Evolutionary conservation across 2,329 filamentous ascomycete species (phyloP).

Genomic region (Metarhizium humberi): DNA sequence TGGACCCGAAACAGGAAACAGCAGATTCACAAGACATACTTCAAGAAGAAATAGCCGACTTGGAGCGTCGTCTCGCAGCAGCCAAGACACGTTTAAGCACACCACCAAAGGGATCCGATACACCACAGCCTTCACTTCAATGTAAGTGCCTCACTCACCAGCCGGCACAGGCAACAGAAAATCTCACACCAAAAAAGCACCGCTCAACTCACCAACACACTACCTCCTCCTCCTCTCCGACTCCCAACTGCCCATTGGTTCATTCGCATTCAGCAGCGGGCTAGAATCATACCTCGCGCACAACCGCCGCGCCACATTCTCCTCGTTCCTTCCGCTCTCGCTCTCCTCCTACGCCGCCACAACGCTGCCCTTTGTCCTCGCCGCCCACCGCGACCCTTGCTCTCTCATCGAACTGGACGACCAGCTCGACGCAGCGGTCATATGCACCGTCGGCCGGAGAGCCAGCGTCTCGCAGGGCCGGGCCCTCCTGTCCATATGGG

Average conservation of each 20-base stretch:
- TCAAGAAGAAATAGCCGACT: constrained; percentile 47
- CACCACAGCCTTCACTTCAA: neutral
- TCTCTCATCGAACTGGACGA: constrained; percentile 57
- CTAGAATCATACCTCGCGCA: constrained; percentile 77
- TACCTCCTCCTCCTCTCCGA: constrained; percentile 70
- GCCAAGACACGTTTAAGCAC: constrained; percentile 32
- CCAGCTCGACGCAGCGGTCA: constrained; percentile 63
- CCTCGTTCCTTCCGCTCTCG: constrained; percentile 60
- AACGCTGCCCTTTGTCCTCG: constrained; percentile 65
- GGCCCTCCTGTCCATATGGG: constrained; percentile 68
- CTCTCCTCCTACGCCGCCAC: constrained; percentile 63
- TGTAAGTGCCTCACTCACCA: neutral
- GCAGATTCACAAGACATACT: constrained; percentile 19
- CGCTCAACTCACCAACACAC: constrained; percentile 33
- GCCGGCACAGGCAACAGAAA: neutral
- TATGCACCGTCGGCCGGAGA: constrained; percentile 70
- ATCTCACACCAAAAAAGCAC: neutral
- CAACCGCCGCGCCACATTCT: constrained; percentile 37
- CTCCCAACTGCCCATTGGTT: constrained; percentile 71
- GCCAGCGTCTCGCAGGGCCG: constrained; percentile 69
- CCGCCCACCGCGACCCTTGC: constrained; percentile 48
- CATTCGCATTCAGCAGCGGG: constrained; percentile 79
- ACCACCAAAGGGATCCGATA: neutral
- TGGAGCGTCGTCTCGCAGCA: constrained; percentile 43
- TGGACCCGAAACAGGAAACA: constrained; percentile 14